A percentile compares a stretch with the other conserved stretches of the same genome.
Evolutionary conservation across 2,329 filamentous ascomycete species (phyloP).

Genomic region (Ascocoryne sarcoides): DNA sequence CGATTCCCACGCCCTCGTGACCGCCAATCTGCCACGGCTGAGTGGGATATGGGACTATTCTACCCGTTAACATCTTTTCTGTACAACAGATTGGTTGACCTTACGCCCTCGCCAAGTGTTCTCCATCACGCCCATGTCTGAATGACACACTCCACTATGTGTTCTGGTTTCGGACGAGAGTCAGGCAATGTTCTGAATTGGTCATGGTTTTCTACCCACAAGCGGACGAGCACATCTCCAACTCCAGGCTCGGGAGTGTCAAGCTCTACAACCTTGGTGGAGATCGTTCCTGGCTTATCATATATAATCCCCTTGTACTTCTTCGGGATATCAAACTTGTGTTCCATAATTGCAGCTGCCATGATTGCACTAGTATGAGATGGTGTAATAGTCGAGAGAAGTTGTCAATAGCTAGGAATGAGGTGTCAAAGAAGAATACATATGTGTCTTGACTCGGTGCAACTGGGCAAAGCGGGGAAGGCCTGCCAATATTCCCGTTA

Average conservation of each 20-base stretch:
- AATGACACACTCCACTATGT: constrained; percentile 58
- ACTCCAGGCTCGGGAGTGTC: constrained; percentile 56
- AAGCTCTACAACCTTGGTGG: constrained; percentile 53
- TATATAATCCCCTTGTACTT: constrained; percentile 57
- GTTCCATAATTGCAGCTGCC: constrained; percentile 16
- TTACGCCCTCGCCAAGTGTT: constrained; percentile 30
- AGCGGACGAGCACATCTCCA: constrained; percentile 53
- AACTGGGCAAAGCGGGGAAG: too few relatives aligned
- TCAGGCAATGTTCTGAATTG: constrained; percentile 34
- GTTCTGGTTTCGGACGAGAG: constrained; percentile 32
- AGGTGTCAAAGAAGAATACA: too few relatives aligned
- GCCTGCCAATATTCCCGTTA: too few relatives aligned
- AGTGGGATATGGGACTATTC: constrained; percentile 48
- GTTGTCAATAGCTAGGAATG: too few relatives aligned
- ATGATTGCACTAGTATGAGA: too few relatives aligned
- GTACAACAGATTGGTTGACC: constrained; percentile 4
- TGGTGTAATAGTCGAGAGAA: too few relatives aligned
- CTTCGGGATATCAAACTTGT: constrained; percentile 37
- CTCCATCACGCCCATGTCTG: constrained; percentile 49
- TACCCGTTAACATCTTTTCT: constrained; percentile 26
- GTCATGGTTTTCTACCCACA: constrained; percentile 33
- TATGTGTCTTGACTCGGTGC: too few relatives aligned
- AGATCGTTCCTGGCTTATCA: constrained; percentile 56
- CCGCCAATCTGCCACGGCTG: constrained; percentile 56
- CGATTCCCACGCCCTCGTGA: constrained; percentile 58